Percentiles rank a stretch among this genome's conserved stretches.
phyloP scores from a whole-genome alignment of 2,329 filamentous ascomycete species.

The Exophiala bonariae region DNA sequence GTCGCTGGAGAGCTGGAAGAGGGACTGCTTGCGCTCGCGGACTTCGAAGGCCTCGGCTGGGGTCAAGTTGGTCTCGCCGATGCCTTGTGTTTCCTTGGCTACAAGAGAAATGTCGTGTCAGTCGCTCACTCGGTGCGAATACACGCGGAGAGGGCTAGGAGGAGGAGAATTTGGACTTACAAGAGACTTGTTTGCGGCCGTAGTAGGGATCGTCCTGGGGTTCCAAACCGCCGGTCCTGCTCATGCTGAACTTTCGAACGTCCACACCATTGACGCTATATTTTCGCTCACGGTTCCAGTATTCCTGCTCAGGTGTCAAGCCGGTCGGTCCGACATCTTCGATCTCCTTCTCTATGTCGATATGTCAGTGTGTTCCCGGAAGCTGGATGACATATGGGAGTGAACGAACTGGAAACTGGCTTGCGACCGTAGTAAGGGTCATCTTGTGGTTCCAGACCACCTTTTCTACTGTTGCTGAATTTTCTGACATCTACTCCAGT shows the following conservation, averaged over 20 bases:
- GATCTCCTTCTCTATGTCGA: slow-evolving; percentile 19
- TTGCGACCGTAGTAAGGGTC: slow-evolving; percentile 28
- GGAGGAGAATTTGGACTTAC: slow-evolving; percentile 8
- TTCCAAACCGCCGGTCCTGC: slow-evolving; percentile 18
- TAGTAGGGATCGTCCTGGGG: slow-evolving; percentile 27
- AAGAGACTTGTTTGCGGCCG: slow-evolving; percentile 21
- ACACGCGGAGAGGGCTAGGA: too few species aligned
- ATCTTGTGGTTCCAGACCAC: slow-evolving; percentile 21
- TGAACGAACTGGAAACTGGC: slow-evolving; percentile 21
- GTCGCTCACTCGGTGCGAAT: too few species aligned
- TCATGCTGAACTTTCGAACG: slow-evolving; percentile 25
- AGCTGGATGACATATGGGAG: background rate
- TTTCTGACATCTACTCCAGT: slow-evolving; percentile 26
- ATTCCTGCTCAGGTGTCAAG: slow-evolving; percentile 26
- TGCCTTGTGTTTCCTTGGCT: slow-evolving; percentile 7
- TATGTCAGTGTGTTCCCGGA: slow-evolving; percentile 6
- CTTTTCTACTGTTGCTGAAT: slow-evolving; percentile 24
- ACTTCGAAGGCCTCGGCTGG: slow-evolving; percentile 26
- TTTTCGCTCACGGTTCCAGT: slow-evolving; percentile 26
- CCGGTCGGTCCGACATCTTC: slow-evolving; percentile 22
- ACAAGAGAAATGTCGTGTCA: background rate
- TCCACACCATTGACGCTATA: slow-evolving; percentile 25
- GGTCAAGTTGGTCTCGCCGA: slow-evolving; percentile 22
- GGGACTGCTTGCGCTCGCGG: slow-evolving; percentile 25
- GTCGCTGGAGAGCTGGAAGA: slow-evolving; percentile 24